Evolutionary conservation across 1,284 basidiomycete genomes (phyloP).

Genomic region (Naganishia sp.): DNA sequence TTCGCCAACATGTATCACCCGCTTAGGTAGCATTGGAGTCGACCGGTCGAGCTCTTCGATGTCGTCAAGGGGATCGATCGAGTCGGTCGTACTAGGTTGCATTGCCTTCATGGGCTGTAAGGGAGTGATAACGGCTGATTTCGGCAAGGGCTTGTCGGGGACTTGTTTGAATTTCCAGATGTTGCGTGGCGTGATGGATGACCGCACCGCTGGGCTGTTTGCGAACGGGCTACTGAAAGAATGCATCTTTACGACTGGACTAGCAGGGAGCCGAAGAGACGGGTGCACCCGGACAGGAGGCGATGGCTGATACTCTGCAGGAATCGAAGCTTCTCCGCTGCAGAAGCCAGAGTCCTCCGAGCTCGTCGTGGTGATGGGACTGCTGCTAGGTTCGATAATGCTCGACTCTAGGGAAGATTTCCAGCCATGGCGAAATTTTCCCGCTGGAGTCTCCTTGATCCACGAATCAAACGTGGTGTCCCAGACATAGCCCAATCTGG

Average conservation of each 20-base stretch:
- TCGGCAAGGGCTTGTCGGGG: not conserved
- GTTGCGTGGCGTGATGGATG: constrained; percentile 3
- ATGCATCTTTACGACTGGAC: not conserved
- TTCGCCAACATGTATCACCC: not conserved
- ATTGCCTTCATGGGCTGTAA: constrained; percentile 4
- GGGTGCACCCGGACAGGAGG: not conserved
- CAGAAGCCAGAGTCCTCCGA: not conserved
- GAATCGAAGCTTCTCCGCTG: constrained; percentile 6
- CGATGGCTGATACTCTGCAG: constrained; percentile 3
- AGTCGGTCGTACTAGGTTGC: constrained; percentile 5
- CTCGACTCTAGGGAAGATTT: not conserved
- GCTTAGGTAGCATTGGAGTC: constrained; percentile 17
- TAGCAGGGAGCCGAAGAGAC: not conserved
- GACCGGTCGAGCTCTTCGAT: constrained; percentile 24
- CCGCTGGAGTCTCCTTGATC: constrained; percentile 11
- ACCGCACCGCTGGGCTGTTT: constrained; percentile 13
- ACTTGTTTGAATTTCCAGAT: not conserved
- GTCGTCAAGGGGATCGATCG: constrained; percentile 22
- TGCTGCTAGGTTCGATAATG: not conserved
- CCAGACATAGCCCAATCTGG: constrained; percentile 16
- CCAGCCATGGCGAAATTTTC: not conserved
- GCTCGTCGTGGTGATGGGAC: not conserved
- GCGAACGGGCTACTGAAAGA: constrained; percentile 21
- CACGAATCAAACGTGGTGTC: constrained; percentile 23
- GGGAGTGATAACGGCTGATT: not conserved